A percentile compares a stretch with the other conserved stretches of the same genome.
Conservation (phyloP, 805 yeast species). For the Candida oleophila region DNA sequence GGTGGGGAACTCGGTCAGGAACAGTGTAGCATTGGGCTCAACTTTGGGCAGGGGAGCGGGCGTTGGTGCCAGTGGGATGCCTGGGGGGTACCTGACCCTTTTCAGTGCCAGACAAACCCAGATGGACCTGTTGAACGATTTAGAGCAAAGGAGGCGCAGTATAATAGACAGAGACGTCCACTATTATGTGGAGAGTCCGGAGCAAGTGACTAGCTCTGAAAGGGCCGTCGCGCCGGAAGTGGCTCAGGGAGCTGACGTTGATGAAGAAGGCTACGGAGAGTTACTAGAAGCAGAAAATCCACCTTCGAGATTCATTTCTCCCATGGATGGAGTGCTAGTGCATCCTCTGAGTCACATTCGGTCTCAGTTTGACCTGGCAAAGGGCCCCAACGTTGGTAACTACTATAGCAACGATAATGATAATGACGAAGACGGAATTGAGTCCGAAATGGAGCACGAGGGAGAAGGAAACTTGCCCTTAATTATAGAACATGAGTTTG, state of each 20-base stretch:
- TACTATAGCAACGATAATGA: not conserved
- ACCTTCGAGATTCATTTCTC: not conserved
- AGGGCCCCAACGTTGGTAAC: not conserved
- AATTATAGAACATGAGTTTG: conserved; percentile 30
- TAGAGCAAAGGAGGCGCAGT: conserved; percentile 4
- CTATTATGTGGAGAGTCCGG: not conserved
- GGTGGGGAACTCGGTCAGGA: not conserved
- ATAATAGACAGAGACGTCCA: not conserved
- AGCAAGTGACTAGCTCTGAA: not conserved
- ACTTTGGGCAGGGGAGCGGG: not conserved
- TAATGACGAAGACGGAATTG: not conserved
- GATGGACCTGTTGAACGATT: conserved; percentile 1
- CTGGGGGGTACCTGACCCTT: conserved; percentile 3
- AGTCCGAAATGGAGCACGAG: not conserved
- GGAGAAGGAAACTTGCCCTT: conserved; percentile 8
- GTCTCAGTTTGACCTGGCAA: not conserved
- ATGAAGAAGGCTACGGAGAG: not conserved
- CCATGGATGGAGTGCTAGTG: conserved; percentile 4
- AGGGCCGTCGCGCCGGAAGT: not conserved
- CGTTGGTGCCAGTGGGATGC: not conserved
- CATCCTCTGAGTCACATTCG: not conserved
- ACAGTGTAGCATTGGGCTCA: not conserved
- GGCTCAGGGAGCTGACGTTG: not conserved
- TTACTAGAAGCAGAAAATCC: not conserved
- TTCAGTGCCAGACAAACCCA: not conserved